Evolutionary conservation across 2,329 filamentous ascomycete genomes (phyloP), one percentile per base, ranked within the genome.

Genomic region (Pezicula rhizophila): DNA sequence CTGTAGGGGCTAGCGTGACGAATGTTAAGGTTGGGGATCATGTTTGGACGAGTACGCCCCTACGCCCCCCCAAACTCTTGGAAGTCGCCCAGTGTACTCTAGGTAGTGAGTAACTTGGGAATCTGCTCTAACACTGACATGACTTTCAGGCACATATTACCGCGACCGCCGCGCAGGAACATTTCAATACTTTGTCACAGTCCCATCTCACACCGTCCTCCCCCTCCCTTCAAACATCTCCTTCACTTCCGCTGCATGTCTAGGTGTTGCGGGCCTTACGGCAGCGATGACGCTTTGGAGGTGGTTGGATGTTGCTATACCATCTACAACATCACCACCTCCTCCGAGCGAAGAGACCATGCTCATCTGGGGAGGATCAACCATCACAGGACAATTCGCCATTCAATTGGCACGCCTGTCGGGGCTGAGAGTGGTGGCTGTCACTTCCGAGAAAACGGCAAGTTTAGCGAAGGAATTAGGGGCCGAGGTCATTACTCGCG

Each of bases 281-380:
- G 68, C 70, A 3, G 63, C 65, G 31, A 69, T 72, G 65, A 67
- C 70, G 5, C 55, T 72, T 10, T 70, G 69, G 60, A 63, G 65
- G 41, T 72, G 69, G 65, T 52, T 72, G 5, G 59, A 58, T 7
- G 59, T 71, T 17, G 60, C 64, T 1, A 56, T 60, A 45, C 23
- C 48, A 48, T 5, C 4, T 45, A 25, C 8, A 46, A 11, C 20
- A 35, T 37, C 12, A 35, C 45, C 8, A 12, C 18, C 12, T 38
- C 15, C 28, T 10, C 39, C 20, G 17, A n/a, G n/a, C n/a, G n/a
- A n/a, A n/a, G 34, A 44, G n/a, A 38, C 18, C 14, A 48, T 70
- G 26, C 53, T 70, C n/a, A 61, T 71, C 28, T 71, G 69, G 69
- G 69, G 68, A 37, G 68, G 68, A 17, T 68, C 66, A 10, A 67